Percentiles rank a stretch among this genome's conserved stretches.
phyloP scores from a whole-genome alignment of 441 rosid genomes.

The Kokia cookei region DNA sequence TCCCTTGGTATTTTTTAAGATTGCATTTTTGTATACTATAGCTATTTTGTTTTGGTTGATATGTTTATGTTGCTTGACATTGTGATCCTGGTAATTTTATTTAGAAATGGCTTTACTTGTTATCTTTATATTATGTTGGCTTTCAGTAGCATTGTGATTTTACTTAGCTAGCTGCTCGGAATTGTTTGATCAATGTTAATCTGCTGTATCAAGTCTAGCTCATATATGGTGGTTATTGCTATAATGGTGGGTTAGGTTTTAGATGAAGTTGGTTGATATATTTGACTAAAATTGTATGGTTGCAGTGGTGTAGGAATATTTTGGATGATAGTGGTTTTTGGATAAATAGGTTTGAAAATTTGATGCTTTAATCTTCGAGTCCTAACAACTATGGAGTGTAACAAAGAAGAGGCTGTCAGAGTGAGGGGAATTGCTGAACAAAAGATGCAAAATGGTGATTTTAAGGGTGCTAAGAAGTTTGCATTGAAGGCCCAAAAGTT shows the following conservation, averaged over 20 bases:
- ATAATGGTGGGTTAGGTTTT: not conserved
- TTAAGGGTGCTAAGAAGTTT: conserved; percentile 38
- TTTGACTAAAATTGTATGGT: not conserved
- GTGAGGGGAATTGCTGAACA: conserved; percentile 46
- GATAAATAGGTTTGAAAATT: not conserved
- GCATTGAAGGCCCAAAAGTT: conserved; percentile 43
- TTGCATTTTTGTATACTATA: not conserved
- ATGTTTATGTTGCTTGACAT: not conserved
- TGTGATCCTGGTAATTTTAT: not conserved
- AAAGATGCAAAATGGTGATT: conserved; percentile 40
- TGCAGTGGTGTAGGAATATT: not conserved
- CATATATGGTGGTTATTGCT: not conserved
- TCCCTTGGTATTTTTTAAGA: not conserved
- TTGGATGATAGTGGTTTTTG: not conserved
- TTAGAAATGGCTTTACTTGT: not conserved
- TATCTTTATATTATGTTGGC: not conserved
- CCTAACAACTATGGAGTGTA: conserved; percentile 49
- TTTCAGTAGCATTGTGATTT: not conserved
- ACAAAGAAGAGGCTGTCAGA: conserved; percentile 57
- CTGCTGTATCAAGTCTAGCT: not conserved
- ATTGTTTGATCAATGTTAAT: not conserved
- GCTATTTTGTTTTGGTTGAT: not conserved
- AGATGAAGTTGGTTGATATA: not conserved
- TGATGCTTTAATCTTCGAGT: not conserved
- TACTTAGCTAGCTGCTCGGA: not conserved